Evolutionary conservation across 108 stramenopile species (phyloP), one percentile per base, ranked within the genome.

Genomic region (Fragilaria crotonensis): DNA sequence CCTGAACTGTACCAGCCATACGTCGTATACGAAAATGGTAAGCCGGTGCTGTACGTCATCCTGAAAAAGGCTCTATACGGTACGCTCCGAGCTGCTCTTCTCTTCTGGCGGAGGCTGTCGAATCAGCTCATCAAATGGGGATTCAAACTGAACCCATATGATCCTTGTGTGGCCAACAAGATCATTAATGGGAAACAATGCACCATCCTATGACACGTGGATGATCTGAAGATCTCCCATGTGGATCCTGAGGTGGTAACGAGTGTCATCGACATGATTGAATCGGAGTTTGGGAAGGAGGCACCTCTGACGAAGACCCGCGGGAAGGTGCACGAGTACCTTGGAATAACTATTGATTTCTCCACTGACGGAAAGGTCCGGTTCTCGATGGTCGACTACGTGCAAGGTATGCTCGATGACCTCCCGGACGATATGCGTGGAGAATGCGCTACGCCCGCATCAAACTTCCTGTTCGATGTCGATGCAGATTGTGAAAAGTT

Each of bases 91-190:
- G 51, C 41, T 14, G 67, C 67, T 25, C 23, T 68, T 18, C 49
- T 70, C 25, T 70, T 54, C 28, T 68, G 47, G 53, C 14, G 22
- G 28, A 47, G 48, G 30, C 47, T 63, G 9, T 25, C 30, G 4
- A 51, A 5, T 7, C 18, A 47, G 18, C 20, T 66, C 0, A 11
- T 32, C 19, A 32, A 47, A 32, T 23, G 23, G 33, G 78, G 78
- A 30, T 79, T 75, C 48, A 46, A 41, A 3, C 18, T 66, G 2
- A 79, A 79, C 55, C 69, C 78, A 18, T 74, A 71, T 48, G 70
- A 79, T 53, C 29, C 32, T 30, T 79, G 78, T 45, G 48, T 74
- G n/a, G 67, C 70, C 2, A 79, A 79, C 58, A 41, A 59, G 25
- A 26, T 14, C 33, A 52, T 67, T 4, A 20, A 46, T 19, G 46